Evolutionary conservation across 805 yeast species (phyloP).

Genomic region (Kuraishia molischiana): DNA sequence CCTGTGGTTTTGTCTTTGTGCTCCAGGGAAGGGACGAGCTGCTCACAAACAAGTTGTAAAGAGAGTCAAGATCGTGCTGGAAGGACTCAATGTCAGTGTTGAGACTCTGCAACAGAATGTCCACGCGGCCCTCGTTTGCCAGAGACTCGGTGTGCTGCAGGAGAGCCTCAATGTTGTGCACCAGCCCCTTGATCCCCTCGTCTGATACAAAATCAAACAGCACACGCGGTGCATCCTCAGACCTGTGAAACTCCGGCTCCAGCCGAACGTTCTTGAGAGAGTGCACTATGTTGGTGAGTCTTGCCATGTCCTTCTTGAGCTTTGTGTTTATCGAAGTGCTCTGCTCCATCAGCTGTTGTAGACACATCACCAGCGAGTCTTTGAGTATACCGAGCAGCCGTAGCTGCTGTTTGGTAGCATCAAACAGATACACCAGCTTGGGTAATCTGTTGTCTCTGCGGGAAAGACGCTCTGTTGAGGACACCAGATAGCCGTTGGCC

Average conservation of each 20-base stretch:
- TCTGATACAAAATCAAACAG: slow-evolving; percentile 41
- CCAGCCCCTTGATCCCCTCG: slow-evolving; percentile 23
- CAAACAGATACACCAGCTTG: slow-evolving; percentile 31
- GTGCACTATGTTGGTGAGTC: slow-evolving; percentile 21
- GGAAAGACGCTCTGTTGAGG: slow-evolving; percentile 25
- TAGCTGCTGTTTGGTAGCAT: slow-evolving; percentile 38
- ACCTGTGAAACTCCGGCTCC: slow-evolving; percentile 19
- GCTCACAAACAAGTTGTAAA: slow-evolving; percentile 11
- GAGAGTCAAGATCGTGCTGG: slow-evolving; percentile 14
- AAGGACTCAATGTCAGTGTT: slow-evolving; percentile 14
- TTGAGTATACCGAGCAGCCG: slow-evolving; percentile 24
- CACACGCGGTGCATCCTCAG: slow-evolving; percentile 8
- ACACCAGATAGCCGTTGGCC: slow-evolving; percentile 31
- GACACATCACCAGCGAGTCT: slow-evolving; percentile 17
- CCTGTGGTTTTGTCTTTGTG: neutral
- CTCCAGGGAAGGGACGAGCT: neutral
- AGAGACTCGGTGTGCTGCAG: slow-evolving; percentile 19
- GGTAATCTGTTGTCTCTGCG: slow-evolving; percentile 31
- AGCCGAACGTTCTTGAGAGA: slow-evolving; percentile 25
- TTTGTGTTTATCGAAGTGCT: slow-evolving; percentile 11
- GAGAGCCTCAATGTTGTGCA: slow-evolving; percentile 17
- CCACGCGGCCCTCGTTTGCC: slow-evolving; percentile 15
- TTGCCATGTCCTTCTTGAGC: slow-evolving; percentile 19
- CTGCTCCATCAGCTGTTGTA: slow-evolving; percentile 13
- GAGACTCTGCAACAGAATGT: slow-evolving; percentile 16